Percentiles rank a stretch among this genome's conserved stretches.
phyloP scores from a whole-genome alignment of 2,329 filamentous ascomycete species.

The Gyromitra esculenta region DNA sequence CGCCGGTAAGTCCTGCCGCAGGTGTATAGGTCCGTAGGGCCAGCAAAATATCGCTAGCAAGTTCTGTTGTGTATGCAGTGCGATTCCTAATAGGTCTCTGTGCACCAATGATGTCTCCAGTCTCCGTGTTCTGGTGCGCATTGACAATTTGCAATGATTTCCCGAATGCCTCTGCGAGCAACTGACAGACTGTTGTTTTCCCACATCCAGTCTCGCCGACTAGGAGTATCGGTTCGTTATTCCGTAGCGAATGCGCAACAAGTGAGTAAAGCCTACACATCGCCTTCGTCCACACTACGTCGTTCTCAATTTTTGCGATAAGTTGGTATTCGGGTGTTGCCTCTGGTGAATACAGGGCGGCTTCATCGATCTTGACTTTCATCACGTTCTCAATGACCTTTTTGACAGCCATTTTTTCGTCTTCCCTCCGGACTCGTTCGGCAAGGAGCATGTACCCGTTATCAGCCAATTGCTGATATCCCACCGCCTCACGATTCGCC shows the following conservation, averaged over 20 bases:
- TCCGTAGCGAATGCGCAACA: slow-evolving; percentile 83
- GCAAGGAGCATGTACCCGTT: slow-evolving; percentile 97
- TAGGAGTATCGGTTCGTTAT: slow-evolving; percentile 92
- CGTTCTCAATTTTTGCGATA: slow-evolving; percentile 60
- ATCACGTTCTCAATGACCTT: slow-evolving; percentile 88
- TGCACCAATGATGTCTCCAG: slow-evolving; percentile 94
- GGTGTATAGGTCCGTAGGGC: slow-evolving; percentile 61
- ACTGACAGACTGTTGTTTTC: slow-evolving; percentile 95
- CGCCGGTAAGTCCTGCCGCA: slow-evolving; percentile 59
- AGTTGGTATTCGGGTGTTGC: slow-evolving; percentile 68
- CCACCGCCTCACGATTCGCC: slow-evolving; percentile 85
- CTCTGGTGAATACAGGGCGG: slow-evolving; percentile 74
- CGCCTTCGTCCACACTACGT: slow-evolving; percentile 91
- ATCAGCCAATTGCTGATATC: slow-evolving; percentile 83
- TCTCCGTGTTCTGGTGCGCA: slow-evolving; percentile 97
- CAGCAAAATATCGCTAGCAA: slow-evolving; percentile 70
- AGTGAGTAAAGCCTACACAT: slow-evolving; percentile 93
- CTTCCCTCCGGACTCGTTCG: slow-evolving; percentile 89
- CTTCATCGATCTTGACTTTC: slow-evolving; percentile 81
- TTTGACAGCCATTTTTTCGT: slow-evolving; percentile 86
- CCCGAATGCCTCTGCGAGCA: slow-evolving; percentile 81
- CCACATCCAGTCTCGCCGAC: slow-evolving; percentile 97
- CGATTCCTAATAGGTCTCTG: slow-evolving; percentile 91
- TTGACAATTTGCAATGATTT: slow-evolving; percentile 89
- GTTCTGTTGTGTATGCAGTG: slow-evolving; percentile 72